phyloP scores from a whole-genome alignment of 257 asterid genomes.

The Handroanthus guayacan region DNA sequence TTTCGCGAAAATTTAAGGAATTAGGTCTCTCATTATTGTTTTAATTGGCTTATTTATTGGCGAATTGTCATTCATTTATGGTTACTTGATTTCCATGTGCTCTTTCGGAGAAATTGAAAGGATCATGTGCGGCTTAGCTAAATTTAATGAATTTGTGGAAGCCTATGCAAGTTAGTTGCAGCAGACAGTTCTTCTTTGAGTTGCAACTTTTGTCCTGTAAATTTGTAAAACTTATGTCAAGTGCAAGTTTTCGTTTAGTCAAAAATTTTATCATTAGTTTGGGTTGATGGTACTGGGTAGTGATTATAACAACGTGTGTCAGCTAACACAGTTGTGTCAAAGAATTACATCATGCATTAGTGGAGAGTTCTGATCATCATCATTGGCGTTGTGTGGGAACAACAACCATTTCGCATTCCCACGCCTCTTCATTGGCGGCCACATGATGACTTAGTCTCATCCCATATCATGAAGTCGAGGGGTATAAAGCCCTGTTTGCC shows the following conservation, averaged over 20 bases:
- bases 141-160: background rate
- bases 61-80: background rate
- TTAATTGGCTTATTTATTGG: background rate
- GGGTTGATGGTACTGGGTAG: background rate
- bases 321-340: too few species aligned
- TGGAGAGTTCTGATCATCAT: too few species aligned
- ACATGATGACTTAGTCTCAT: too few species aligned
- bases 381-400: too few species aligned
- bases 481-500: too few species aligned
- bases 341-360: too few species aligned
- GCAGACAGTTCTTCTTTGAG: background rate
- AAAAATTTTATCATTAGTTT: background rate
- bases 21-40: background rate
- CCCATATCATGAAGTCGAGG: too few species aligned
- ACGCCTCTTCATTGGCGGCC: too few species aligned
- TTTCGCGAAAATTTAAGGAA: background rate
- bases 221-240: background rate
- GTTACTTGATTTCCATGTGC: slow-evolving; percentile 13
- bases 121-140: slow-evolving; percentile 10
- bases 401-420: too few species aligned
- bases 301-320: too few species aligned
- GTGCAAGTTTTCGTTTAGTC: slow-evolving; percentile 1
- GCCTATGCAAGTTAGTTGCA: background rate
- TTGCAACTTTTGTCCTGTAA: background rate
- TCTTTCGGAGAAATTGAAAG: slow-evolving; percentile 2